A percentile compares a stretch with the other conserved stretches of the same genome.
These are phyloP conservation scores for Typha latifolia DNA, from an alignment of 176 grass and related monocot genomes.

Conservation along the genomic window DNA sequence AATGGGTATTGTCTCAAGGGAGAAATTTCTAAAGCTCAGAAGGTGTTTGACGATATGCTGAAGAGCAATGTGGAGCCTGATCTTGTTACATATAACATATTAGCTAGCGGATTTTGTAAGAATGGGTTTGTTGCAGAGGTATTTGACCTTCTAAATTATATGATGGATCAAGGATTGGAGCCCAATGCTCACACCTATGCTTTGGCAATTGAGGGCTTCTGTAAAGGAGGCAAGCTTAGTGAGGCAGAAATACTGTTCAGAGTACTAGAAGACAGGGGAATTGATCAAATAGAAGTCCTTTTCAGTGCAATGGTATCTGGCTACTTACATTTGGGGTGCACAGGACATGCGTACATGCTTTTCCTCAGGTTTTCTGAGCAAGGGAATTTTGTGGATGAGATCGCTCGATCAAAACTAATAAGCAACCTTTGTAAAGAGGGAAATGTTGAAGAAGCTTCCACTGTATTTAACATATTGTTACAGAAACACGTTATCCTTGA, in stretches of 20 bases:
- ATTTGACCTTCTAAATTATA: conserved; percentile 58
- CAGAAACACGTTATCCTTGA: conserved; percentile 47
- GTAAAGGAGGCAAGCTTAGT: conserved; percentile 50
- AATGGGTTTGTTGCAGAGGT: conserved; percentile 51
- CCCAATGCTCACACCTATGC: conserved; percentile 54
- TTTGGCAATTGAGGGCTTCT: conserved; percentile 57
- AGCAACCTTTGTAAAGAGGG: conserved; percentile 44
- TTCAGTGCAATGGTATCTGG: conserved; percentile 84
- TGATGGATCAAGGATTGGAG: conserved; percentile 47
- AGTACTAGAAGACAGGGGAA: conserved; percentile 33
- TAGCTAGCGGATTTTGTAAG: conserved; percentile 46
- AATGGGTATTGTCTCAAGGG: conserved; percentile 58
- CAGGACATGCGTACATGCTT: conserved; percentile 42
- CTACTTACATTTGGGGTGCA: conserved; percentile 54
- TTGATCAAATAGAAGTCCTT: conserved; percentile 11
- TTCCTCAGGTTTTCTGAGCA: conserved; percentile 51
- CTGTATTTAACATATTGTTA: conserved; percentile 50
- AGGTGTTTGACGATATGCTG: conserved; percentile 54
- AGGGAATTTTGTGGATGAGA: conserved; percentile 48
- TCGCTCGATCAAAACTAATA: conserved; percentile 38
- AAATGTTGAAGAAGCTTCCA: conserved; percentile 44
- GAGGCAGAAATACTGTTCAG: conserved; percentile 68
- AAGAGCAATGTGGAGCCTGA: conserved; percentile 57
- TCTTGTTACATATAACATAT: conserved; percentile 51
- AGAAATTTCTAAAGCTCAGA: conserved; percentile 47